phyloP scores from a whole-genome alignment of 345 rosid genomes.

The Pelargonium nanum region DNA sequence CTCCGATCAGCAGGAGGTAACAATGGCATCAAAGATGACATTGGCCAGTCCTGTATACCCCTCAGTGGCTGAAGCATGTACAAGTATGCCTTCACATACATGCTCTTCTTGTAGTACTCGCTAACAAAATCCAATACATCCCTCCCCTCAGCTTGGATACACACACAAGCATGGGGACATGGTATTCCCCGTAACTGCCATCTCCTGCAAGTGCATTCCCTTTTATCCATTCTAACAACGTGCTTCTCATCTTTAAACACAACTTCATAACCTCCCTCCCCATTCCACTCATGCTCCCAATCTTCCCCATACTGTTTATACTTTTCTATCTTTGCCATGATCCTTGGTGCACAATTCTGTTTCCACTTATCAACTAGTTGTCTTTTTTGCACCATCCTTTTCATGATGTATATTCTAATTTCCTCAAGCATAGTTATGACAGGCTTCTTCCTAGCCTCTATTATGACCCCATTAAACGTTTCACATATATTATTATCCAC shows the following conservation, averaged over 20 bases:
- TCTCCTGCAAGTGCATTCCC: background rate
- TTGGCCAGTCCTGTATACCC: background rate
- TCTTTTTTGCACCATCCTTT: background rate
- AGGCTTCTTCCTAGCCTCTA: background rate
- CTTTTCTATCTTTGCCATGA: background rate
- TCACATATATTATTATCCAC: conserved; percentile 3
- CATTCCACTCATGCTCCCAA: background rate
- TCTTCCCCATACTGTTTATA: too few species aligned
- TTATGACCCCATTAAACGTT: background rate
- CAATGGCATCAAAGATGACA: background rate
- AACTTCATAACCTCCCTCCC: background rate
- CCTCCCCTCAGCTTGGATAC: background rate
- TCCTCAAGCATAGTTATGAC: conserved; percentile 1
- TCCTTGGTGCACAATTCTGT: background rate
- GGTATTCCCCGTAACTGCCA: background rate
- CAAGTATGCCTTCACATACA: background rate
- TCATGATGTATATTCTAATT: background rate
- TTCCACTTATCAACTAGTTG: background rate
- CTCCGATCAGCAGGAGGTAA: background rate
- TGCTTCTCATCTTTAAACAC: background rate
- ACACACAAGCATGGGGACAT: background rate
- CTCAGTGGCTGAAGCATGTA: background rate
- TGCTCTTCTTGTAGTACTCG: background rate
- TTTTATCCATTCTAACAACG: too few species aligned
- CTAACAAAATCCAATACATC: background rate